Base-by-base conservation (phyloP, 306 rosid genomes). In the Castanea crenata region DNA sequence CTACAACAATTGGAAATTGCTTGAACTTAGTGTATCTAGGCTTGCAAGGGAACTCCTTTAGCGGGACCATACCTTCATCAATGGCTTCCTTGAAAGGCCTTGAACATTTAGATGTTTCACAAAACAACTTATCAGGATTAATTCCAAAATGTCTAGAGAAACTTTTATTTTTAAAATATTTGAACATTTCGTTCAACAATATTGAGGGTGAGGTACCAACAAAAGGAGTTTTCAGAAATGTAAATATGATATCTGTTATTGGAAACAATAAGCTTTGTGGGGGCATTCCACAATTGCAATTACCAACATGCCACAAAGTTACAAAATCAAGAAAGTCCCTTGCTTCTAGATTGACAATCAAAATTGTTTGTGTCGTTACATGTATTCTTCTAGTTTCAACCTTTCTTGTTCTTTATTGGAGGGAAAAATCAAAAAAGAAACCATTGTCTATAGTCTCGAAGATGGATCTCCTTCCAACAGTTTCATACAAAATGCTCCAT, bases 201-300 rank as follows among this genome's bases (percentile, higher is more conserved):
- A 62, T 87, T 21, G 88, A 81, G 14, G 91, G 91, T 2, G 88
- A 79, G 57, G 88, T 89, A 0, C 85, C 87, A 69, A 79, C 31
- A 3, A 5, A 35, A 49, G 91, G 89, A 25, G 81, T 69, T 3
- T 87, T 89, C 23, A 2, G 1, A 44, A 87, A 87, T 52, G 54
- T 57, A 21, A 87, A 78, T 44, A 41, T 32, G 3, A 3, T 71
- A n/a, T 75, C 54, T 2, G 4, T 74, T 29, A 1, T 5, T 16
- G 80, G 74, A 59, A 83, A 83, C 62, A 0, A 18, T 0, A 70
- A 83, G 18, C 83, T 78, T 5, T 83, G 86, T 7, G 83, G 83
- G 0, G 64, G 80, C 1, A 9, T 69, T 7, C 15, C 18, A 0
- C 5, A 35, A 9, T 18, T 69, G 4, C 54, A 69, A 1, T 4